A percentile compares a stretch with the other conserved stretches of the same genome.
phyloP scores from a whole-genome alignment of 2,329 filamentous ascomycete species.

The Aspergillus phoenicis region DNA sequence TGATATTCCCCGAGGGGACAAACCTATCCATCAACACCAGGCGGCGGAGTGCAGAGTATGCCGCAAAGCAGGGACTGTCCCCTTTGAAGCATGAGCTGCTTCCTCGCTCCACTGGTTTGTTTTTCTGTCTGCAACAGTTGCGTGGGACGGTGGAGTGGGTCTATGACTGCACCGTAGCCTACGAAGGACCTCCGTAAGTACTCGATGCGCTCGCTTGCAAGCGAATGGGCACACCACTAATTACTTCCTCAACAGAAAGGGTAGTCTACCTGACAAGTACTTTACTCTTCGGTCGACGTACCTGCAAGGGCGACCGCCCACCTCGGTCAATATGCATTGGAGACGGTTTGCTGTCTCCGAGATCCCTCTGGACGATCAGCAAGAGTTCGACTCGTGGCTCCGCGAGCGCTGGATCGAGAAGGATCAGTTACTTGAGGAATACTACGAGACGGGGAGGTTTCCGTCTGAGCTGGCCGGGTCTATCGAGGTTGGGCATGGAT shows the following conservation, averaged over 20 bases:
- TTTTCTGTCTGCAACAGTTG: conserved; percentile 63
- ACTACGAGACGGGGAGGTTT: conserved; percentile 74
- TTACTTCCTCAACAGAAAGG: conserved; percentile 56
- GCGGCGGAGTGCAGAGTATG: conserved; percentile 59
- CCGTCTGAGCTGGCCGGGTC: conserved; percentile 65
- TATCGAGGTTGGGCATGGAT: conserved; percentile 49
- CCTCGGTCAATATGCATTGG: conserved; percentile 97
- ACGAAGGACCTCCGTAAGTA: conserved; percentile 88
- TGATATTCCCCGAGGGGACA: conserved; percentile 68
- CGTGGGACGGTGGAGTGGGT: conserved; percentile 63
- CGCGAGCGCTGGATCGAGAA: conserved; percentile 89
- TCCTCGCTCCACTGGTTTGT: conserved; percentile 62
- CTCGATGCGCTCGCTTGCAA: neutral
- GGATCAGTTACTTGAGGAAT: conserved; percentile 83
- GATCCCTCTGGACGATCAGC: conserved; percentile 75
- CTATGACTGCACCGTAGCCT: conserved; percentile 85
- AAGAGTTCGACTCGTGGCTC: conserved; percentile 82
- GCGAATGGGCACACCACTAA: conserved; percentile 7
- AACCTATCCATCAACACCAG: conserved; percentile 61
- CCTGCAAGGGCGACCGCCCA: conserved; percentile 83
- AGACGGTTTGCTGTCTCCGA: conserved; percentile 77
- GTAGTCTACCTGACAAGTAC: conserved; percentile 83
- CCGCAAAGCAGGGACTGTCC: conserved; percentile 58
- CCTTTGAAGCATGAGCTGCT: conserved; percentile 63
- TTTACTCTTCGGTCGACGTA: conserved; percentile 87